Evolutionary conservation across 257 asterid genomes (phyloP).

Genomic region (Parsonsia alboflavescens): DNA sequence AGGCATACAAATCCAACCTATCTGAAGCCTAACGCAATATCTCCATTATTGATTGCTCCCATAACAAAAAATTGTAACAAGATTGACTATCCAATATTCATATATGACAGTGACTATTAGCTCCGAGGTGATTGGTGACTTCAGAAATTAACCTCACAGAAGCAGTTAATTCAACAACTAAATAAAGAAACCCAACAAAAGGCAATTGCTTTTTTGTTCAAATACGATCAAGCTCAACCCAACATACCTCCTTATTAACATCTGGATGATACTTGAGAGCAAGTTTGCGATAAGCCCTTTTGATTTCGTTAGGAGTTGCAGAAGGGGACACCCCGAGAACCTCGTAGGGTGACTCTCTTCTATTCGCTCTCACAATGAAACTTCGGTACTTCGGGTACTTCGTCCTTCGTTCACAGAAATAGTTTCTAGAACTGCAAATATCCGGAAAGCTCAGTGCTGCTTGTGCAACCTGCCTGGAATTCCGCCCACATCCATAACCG

Average conservation of each 20-base stretch:
- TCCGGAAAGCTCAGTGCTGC: slow-evolving; percentile 22
- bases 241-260: slow-evolving; percentile 76
- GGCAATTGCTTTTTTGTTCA: background rate
- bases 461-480: slow-evolving; percentile 17
- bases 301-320: slow-evolving; percentile 69
- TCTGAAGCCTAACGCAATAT: background rate
- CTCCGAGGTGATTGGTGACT: background rate
- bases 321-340: slow-evolving; percentile 81
- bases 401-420: slow-evolving; percentile 24
- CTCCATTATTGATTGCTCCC: background rate
- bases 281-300: slow-evolving; percentile 82
- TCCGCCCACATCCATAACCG: slow-evolving; percentile 33
- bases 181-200: background rate
- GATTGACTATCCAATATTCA: background rate
- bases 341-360: slow-evolving; percentile 66
- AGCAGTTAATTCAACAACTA: background rate
- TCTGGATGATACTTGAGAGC: slow-evolving; percentile 95
- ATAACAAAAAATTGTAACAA: background rate
- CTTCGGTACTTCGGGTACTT: slow-evolving; percentile 30
- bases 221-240: background rate
- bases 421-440: slow-evolving; percentile 15
- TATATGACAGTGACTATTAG: background rate
- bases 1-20: background rate
- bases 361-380: slow-evolving; percentile 43
- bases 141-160: background rate